These are phyloP conservation scores for Diospyros lotus DNA, from an alignment of 148 eudicot genomes.

Conservation along the genomic window DNA sequence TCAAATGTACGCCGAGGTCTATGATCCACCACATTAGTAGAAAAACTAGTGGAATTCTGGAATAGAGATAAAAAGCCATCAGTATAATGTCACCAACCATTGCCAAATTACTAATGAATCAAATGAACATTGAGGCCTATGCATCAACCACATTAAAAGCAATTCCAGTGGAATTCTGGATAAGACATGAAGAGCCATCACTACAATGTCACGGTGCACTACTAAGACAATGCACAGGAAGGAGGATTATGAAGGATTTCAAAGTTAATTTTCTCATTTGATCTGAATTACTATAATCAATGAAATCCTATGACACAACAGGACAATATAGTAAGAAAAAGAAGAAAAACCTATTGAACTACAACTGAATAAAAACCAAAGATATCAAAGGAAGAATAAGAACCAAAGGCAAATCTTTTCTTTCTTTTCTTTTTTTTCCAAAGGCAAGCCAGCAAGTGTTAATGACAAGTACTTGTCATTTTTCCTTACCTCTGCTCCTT, in stretches of 20 bases:
- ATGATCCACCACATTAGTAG: no score
- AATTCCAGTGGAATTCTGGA: neutral
- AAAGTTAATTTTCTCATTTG: neutral
- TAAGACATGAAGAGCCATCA: neutral
- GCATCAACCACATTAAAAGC: neutral
- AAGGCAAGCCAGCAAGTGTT: no score
- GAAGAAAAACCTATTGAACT: neutral
- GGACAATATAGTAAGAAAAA: neutral
- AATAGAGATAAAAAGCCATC: no score
- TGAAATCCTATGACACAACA: neutral
- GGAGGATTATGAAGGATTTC: neutral
- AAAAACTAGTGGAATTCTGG: no score
- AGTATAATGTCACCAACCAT: no score
- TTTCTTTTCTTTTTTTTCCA: no score
- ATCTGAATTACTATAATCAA: neutral
- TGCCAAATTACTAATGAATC: neutral
- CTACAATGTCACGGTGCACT: neutral
- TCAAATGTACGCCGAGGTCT: no score
- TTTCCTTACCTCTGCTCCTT: no score
- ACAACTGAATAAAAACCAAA: no score
- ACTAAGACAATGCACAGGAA: neutral
- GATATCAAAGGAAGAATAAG: no score
- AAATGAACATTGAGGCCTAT: neutral
- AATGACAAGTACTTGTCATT: no score
- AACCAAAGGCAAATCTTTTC: no score